Conservation (phyloP, 2,329 filamentous ascomycete genomes). For the Diaporthe eres region DNA sequence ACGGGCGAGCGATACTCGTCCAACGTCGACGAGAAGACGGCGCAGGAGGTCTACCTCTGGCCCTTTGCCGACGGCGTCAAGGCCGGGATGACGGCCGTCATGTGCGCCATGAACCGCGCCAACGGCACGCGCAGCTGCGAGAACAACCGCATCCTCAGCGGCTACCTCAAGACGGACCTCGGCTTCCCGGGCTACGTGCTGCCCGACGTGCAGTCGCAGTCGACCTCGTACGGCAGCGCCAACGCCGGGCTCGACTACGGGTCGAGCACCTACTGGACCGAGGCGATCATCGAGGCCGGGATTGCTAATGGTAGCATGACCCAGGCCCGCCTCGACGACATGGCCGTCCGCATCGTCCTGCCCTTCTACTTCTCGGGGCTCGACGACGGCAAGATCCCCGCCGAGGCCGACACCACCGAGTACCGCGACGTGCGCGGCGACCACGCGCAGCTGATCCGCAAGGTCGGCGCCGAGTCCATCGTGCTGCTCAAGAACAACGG, state of each 20-base stretch:
- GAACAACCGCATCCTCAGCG: slow-evolving; percentile 77
- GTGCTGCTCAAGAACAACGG: slow-evolving; percentile 74
- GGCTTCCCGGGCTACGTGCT: slow-evolving; percentile 76
- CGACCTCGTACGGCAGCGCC: slow-evolving; percentile 72
- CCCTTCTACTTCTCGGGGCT: slow-evolving; percentile 70
- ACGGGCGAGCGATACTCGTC: slow-evolving; percentile 59
- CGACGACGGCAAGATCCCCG: slow-evolving; percentile 60
- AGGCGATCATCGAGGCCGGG: slow-evolving; percentile 69
- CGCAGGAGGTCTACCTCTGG: slow-evolving; percentile 63
- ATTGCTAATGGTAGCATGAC: slow-evolving; percentile 73
- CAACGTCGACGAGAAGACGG: slow-evolving; percentile 57
- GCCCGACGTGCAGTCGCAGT: slow-evolving; percentile 77
- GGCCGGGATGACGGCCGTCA: slow-evolving; percentile 26
- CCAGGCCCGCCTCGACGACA: slow-evolving; percentile 69
- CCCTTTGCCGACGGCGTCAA: slow-evolving; percentile 23
- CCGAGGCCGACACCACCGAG: slow-evolving; percentile 66
- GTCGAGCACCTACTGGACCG: slow-evolving; percentile 66
- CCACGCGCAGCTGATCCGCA: slow-evolving; percentile 68
- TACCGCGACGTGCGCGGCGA: slow-evolving; percentile 61
- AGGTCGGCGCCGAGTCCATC: slow-evolving; percentile 69
- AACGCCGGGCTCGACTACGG: slow-evolving; percentile 79
- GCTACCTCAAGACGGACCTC: slow-evolving; percentile 73
- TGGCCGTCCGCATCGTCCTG: slow-evolving; percentile 61
- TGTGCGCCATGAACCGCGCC: slow-evolving; percentile 39
- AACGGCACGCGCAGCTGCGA: slow-evolving; percentile 71